phyloP scores from a whole-genome alignment of 2,329 filamentous ascomycete species.

The Aspergillus spinulosporus region DNA sequence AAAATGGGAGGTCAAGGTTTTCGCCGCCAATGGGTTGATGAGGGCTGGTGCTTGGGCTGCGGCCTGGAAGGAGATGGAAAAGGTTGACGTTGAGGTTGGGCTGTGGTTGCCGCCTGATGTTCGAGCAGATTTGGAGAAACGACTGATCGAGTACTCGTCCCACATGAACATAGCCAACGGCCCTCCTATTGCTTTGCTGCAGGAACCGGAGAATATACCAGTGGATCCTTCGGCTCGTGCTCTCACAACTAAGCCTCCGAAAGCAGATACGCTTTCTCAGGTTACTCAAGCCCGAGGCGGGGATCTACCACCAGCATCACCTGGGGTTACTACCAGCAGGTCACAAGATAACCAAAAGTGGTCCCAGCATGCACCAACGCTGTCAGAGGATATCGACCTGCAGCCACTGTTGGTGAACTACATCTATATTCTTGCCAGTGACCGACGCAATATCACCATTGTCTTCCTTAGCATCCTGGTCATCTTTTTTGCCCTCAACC shows the following conservation, averaged over 20 bases:
- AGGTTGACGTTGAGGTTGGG: constrained; percentile 88
- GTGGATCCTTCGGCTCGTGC: constrained; percentile 11
- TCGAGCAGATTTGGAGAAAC: constrained; percentile 51
- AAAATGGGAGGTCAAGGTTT: constrained; percentile 74
- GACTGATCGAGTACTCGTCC: constrained; percentile 41
- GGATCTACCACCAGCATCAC: constrained; percentile 3
- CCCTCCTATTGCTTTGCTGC: constrained; percentile 16
- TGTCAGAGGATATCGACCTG: constrained; percentile 50
- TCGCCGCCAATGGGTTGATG: constrained; percentile 94
- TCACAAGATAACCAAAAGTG: constrained; percentile 11
- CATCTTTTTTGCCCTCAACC: constrained; percentile 39
- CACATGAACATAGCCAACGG: constrained; percentile 20
- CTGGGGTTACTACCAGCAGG: background rate
- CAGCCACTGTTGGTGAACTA: constrained; percentile 56
- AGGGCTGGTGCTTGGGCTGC: constrained; percentile 86
- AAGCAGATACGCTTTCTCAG: constrained; percentile 1
- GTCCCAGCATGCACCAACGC: constrained; percentile 5
- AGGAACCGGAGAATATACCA: constrained; percentile 20
- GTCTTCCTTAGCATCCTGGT: constrained; percentile 48
- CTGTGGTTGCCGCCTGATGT: constrained; percentile 62
- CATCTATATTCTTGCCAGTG: constrained; percentile 52
- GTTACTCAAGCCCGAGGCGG: background rate
- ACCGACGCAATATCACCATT: constrained; percentile 56
- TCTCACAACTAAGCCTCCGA: constrained; percentile 1
- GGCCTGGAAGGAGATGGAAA: constrained; percentile 97